Conservation (phyloP, 2,329 filamentous ascomycete species). For the Ascosphaera acerosa region DNA sequence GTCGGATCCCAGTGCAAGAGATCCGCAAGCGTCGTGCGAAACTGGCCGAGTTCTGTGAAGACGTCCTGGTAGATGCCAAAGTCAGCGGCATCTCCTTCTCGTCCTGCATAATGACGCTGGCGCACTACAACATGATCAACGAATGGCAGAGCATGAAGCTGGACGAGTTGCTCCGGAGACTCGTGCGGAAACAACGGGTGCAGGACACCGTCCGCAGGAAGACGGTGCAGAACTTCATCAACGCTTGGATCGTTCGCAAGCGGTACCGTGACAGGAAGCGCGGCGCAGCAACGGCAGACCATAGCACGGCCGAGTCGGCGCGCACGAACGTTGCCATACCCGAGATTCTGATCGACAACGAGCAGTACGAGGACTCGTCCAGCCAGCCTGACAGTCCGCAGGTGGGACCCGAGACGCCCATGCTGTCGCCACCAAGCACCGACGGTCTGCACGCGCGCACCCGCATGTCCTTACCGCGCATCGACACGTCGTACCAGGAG, state of each 20-base stretch:
- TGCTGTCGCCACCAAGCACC: constrained; percentile 12
- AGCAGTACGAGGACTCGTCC: constrained; percentile 22
- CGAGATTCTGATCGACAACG: constrained; percentile 72
- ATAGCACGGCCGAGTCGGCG: too few species aligned
- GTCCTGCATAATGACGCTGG: constrained; percentile 76
- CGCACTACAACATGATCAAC: constrained; percentile 96
- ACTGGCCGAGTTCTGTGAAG: constrained; percentile 92
- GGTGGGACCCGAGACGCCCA: constrained; percentile 8
- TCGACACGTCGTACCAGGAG: background rate
- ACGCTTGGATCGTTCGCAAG: background rate
- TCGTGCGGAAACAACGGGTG: constrained; percentile 72
- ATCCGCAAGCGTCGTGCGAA: constrained; percentile 51
- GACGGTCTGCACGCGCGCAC: constrained; percentile 1
- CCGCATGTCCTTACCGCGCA: constrained; percentile 2
- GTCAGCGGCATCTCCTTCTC: constrained; percentile 82
- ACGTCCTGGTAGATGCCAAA: constrained; percentile 82
- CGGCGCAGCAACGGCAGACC: background rate
- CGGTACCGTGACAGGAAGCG: background rate
- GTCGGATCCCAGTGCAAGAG: constrained; percentile 44
- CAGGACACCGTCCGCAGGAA: constrained; percentile 83
- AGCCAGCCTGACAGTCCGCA: background rate
- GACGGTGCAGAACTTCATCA: constrained; percentile 1
- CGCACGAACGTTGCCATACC: too few species aligned
- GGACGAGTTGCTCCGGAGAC: constrained; percentile 79
- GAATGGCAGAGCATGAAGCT: constrained; percentile 88